Conservation (phyloP, 441 rosid genomes). For the Capsella rubella region DNA sequence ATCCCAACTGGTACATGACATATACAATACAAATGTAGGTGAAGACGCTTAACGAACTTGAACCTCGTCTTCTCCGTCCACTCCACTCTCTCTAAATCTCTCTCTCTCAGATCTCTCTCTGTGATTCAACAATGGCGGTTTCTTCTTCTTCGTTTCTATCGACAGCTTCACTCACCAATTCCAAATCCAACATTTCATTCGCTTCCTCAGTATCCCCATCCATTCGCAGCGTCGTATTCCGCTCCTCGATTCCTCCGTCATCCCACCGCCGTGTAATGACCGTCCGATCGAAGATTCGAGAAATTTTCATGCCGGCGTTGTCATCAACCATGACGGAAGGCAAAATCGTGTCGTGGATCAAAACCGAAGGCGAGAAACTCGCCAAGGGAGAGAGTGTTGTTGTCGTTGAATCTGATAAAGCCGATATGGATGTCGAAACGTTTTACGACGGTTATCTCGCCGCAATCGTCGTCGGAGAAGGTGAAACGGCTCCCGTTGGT, state of each 20-base stretch:
- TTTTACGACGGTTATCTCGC: slow-evolving; percentile 95
- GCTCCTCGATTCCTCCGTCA: slow-evolving; percentile 41
- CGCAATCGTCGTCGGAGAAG: slow-evolving; percentile 90
- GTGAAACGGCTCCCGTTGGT: slow-evolving; percentile 90
- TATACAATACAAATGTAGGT: slow-evolving; percentile 38
- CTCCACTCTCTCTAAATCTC: slow-evolving; percentile 10
- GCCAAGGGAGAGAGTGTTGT: slow-evolving; percentile 96
- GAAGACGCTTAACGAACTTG: slow-evolving; percentile 54
- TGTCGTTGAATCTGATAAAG: slow-evolving; percentile 97
- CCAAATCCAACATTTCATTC: slow-evolving; percentile 47
- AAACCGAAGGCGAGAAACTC: slow-evolving; percentile 90
- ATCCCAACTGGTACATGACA: slow-evolving; percentile 6
- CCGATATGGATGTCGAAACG: slow-evolving; percentile 98
- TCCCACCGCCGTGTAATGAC: slow-evolving; percentile 46
- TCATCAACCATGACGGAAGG: slow-evolving; percentile 99
- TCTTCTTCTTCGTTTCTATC: slow-evolving; percentile 54
- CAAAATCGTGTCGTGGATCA: slow-evolving; percentile 95
- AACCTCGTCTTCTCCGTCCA: slow-evolving; percentile 90
- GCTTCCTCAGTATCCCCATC: slow-evolving; percentile 52
- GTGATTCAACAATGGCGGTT: slow-evolving; percentile 51
- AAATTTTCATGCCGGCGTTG: slow-evolving; percentile 98
- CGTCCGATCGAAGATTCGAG: slow-evolving; percentile 82
- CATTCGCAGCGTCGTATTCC: slow-evolving; percentile 41
- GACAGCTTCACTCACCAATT: slow-evolving; percentile 43
- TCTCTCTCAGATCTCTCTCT: slow-evolving; percentile 38